Conservation (phyloP, 2,329 filamentous ascomycete genomes). For the Phyllosticta citribraziliensis region DNA sequence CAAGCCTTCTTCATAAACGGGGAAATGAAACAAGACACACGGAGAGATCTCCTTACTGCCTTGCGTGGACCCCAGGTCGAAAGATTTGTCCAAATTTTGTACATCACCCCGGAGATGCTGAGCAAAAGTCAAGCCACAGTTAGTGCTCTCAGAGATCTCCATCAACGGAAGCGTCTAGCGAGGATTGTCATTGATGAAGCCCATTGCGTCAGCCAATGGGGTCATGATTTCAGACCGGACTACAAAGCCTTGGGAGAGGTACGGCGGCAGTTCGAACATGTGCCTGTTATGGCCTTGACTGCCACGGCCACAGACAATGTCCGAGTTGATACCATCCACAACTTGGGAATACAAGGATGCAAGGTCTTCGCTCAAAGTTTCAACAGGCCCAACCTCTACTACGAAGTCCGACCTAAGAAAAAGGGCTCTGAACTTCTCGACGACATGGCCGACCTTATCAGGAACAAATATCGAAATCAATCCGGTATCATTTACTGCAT, state of each 20-base stretch:
- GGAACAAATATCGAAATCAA: constrained; percentile 55
- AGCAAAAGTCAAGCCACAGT: constrained; percentile 66
- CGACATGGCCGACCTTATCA: constrained; percentile 57
- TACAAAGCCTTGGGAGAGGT: constrained; percentile 80
- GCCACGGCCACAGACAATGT: constrained; percentile 93
- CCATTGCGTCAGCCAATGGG: constrained; percentile 99
- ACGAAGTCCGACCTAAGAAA: constrained; percentile 68
- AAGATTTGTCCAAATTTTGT: constrained; percentile 73
- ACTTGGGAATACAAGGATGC: constrained; percentile 72
- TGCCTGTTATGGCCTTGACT: constrained; percentile 90
- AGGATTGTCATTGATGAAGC: constrained; percentile 95
- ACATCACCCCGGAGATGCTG: constrained; percentile 96
- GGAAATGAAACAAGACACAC: constrained; percentile 55
- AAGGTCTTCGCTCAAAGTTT: constrained; percentile 85
- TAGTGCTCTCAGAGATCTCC: constrained; percentile 55
- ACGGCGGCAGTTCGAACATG: constrained; percentile 59
- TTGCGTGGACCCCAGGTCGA: constrained; percentile 59
- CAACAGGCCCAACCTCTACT: constrained; percentile 89
- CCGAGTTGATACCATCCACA: constrained; percentile 82
- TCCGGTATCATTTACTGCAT: constrained; percentile 92
- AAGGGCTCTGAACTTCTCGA: constrained; percentile 47
- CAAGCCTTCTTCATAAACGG: constrained; percentile 75
- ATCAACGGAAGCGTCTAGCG: constrained; percentile 63
- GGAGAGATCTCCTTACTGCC: constrained; percentile 54
- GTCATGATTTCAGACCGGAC: constrained; percentile 92